These are phyloP conservation scores for Telfairia occidentalis DNA, from an alignment of 331 rosid genomes.

Conservation along the genomic window DNA sequence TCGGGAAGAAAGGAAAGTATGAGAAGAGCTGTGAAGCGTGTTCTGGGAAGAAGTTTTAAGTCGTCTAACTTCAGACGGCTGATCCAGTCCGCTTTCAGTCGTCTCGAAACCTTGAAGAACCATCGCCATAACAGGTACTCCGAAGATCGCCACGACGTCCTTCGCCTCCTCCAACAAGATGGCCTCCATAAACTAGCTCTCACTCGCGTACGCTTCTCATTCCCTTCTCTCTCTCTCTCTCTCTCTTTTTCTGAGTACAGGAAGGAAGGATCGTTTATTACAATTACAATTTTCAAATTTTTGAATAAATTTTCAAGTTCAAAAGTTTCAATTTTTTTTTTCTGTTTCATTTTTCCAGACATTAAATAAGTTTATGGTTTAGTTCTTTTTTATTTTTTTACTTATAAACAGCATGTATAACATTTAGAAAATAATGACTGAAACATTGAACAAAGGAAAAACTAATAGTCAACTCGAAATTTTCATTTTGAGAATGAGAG, in stretches of 20 bases:
- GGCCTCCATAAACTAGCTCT: constrained; percentile 57
- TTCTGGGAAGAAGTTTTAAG: constrained; percentile 46
- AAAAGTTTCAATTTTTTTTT: too few relatives aligned
- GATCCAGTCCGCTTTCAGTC: constrained; percentile 44
- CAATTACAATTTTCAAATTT: too few relatives aligned
- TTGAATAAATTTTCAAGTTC: too few relatives aligned
- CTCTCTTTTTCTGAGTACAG: too few relatives aligned
- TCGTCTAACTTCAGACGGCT: constrained; percentile 35
- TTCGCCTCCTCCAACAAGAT: constrained; percentile 43
- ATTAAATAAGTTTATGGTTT: too few relatives aligned
- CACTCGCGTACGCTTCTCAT: constrained; percentile 38
- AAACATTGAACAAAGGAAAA: too few relatives aligned
- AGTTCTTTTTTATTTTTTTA: background rate
- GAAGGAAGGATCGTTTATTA: too few relatives aligned
- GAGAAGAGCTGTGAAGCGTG: constrained; percentile 57
- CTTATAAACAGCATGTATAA: too few relatives aligned
- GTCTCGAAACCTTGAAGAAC: constrained; percentile 43
- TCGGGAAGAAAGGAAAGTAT: too few relatives aligned
- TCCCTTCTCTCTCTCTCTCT: background rate
- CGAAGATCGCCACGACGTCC: constrained; percentile 43
- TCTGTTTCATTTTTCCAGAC: too few relatives aligned
- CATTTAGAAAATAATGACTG: too few relatives aligned
- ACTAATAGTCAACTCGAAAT: too few relatives aligned
- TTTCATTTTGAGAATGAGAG: background rate
- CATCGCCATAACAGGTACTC: constrained; percentile 41